Evolutionary conservation across 2,329 filamentous ascomycete genomes (phyloP).

Genomic region (Bertia moriformis): DNA sequence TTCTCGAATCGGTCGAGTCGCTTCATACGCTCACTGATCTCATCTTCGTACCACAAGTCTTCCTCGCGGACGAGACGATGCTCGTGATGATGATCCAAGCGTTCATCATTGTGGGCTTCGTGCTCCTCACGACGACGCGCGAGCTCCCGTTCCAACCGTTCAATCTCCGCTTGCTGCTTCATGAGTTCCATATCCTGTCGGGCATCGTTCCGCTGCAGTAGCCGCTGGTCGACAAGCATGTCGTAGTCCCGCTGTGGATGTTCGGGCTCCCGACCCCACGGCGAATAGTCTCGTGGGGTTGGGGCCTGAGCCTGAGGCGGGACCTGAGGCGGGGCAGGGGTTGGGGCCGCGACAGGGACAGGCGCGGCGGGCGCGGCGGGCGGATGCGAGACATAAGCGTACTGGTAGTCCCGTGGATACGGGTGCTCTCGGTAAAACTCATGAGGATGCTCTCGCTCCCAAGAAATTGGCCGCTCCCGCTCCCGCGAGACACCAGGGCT

Average conservation of each 20-base stretch:
- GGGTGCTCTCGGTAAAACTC: too few species aligned
- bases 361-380: background rate
- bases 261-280: too few species aligned
- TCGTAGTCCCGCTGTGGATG: slow-evolving; percentile 1
- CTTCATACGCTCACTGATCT: slow-evolving; percentile 1
- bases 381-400: too few species aligned
- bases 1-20: background rate
- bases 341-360: background rate
- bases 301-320: too few species aligned
- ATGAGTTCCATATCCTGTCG: background rate
- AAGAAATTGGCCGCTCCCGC: too few species aligned
- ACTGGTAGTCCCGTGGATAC: too few species aligned
- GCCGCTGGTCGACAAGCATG: background rate
- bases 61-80: background rate
- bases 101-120: too few species aligned
- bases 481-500: too few species aligned
- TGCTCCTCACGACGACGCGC: background rate
- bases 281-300: too few species aligned
- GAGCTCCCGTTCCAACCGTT: background rate
- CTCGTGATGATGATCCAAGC: too few species aligned
- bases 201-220: background rate
- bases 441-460: too few species aligned
- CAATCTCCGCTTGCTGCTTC: slow-evolving; percentile 1
- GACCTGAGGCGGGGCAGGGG: too few species aligned
- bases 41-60: background rate